A percentile compares a stretch with the other conserved stretches of the same genome.
Evolutionary conservation across 768 basidiomycete species (phyloP).

Genomic region (Clitopilus hobsonii): DNA sequence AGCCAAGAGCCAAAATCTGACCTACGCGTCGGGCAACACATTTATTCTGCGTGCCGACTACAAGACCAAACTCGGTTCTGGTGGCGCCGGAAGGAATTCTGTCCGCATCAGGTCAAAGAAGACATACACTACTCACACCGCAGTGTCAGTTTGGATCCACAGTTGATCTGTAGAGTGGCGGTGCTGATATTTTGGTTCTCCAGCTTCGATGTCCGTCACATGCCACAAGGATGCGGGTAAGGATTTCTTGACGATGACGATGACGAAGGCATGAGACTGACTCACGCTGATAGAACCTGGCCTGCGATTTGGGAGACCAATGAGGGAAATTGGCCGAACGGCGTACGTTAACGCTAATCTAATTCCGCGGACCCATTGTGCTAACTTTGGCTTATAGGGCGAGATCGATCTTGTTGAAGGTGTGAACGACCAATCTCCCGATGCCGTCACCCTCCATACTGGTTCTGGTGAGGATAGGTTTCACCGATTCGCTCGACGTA

Average conservation of each 20-base stretch:
- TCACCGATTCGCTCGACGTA: neutral
- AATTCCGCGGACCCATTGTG: neutral
- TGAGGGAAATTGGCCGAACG: conserved; percentile 33
- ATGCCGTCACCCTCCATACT: conserved; percentile 33
- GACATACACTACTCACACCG: conserved; percentile 46
- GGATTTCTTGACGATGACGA: conserved; percentile 2
- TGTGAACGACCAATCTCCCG: conserved; percentile 32
- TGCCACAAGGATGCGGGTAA: conserved; percentile 52
- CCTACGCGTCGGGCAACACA: conserved; percentile 40
- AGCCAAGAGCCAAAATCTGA: conserved; percentile 45
- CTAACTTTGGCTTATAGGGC: conserved; percentile 13
- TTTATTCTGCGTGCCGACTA: conserved; percentile 52
- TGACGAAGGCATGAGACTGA: neutral
- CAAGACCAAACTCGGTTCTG: conserved; percentile 36
- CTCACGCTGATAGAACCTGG: conserved; percentile 24
- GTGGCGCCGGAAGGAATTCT: conserved; percentile 48
- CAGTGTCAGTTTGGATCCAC: conserved; percentile 36
- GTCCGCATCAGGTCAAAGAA: conserved; percentile 50
- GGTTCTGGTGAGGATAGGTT: conserved; percentile 16
- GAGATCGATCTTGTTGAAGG: conserved; percentile 39
- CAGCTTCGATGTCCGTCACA: conserved; percentile 39
- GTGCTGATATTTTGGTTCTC: neutral
- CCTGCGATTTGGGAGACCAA: conserved; percentile 41
- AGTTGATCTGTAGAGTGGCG: neutral
- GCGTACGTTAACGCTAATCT: conserved; percentile 7